These are phyloP conservation scores for Amanita molliuscula DNA, from an alignment of 768 basidiomycete species.

Conservation along the genomic window DNA sequence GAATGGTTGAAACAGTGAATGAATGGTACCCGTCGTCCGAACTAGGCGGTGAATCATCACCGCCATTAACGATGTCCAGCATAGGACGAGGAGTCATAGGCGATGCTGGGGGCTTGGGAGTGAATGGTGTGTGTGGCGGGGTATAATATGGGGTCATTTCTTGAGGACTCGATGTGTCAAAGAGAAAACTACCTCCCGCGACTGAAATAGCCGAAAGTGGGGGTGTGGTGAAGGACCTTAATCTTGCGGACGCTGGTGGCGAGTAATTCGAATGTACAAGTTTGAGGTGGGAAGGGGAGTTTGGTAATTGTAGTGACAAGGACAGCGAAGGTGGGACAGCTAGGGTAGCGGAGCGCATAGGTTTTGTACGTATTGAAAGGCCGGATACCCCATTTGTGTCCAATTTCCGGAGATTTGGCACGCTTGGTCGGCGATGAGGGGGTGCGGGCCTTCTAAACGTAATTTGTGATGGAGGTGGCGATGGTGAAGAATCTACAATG, in stretches of 20 bases:
- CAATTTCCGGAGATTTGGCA: slow-evolving; percentile 49
- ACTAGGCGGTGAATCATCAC: slow-evolving; percentile 35
- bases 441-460: slow-evolving; percentile 36
- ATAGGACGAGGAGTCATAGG: slow-evolving; percentile 60
- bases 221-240: slow-evolving; percentile 8
- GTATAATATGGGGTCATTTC: slow-evolving; percentile 42
- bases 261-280: slow-evolving; percentile 51
- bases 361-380: slow-evolving; percentile 50
- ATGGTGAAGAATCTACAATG: slow-evolving; percentile 40
- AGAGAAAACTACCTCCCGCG: not conserved
- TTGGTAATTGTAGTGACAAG: slow-evolving; percentile 23
- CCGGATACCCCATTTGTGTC: slow-evolving; percentile 54
- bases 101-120: slow-evolving; percentile 44
- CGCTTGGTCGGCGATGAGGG: slow-evolving; percentile 50
- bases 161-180: slow-evolving; percentile 12
- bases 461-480: slow-evolving; percentile 58
- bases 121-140: slow-evolving; percentile 41
- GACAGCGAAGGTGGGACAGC: slow-evolving; percentile 36
- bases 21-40: slow-evolving; percentile 49
- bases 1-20: slow-evolving; percentile 83
- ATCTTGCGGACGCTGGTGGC: slow-evolving; percentile 40
- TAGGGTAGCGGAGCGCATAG: slow-evolving; percentile 49
- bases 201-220: not conserved
- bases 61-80: slow-evolving; percentile 19
- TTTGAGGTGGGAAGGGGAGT: slow-evolving; percentile 52